Evolutionary conservation across 78 protist genomes (phyloP).

Genomic region (Polysphondylium violaceum): DNA sequence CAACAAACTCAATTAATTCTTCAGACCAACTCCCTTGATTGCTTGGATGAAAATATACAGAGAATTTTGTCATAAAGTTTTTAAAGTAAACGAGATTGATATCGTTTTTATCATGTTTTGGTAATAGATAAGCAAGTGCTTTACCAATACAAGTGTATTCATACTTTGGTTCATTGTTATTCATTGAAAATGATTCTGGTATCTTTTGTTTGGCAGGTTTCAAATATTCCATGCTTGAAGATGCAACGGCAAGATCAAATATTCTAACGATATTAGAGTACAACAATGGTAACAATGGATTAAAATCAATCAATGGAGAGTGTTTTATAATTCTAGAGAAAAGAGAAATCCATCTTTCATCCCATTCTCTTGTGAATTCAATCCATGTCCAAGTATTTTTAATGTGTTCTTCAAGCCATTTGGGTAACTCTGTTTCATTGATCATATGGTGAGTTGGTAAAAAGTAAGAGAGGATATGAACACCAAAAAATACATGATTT

Average conservation of each 20-base stretch:
- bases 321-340: constrained; percentile 17
- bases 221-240: background rate
- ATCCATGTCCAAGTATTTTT: constrained; percentile 29
- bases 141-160: constrained; percentile 27
- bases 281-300: background rate
- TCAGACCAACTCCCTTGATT: constrained; percentile 53
- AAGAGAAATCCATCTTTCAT: constrained; percentile 21
- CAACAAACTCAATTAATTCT: constrained; percentile 8
- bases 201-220: constrained; percentile 21
- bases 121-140: background rate
- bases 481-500: constrained; percentile 8
- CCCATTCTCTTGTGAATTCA: constrained; percentile 33
- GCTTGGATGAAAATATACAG: constrained; percentile 48
- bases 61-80: background rate
- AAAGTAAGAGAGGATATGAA: background rate
- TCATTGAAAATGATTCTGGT: background rate
- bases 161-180: background rate
- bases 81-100: constrained; percentile 17
- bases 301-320: constrained; percentile 5
- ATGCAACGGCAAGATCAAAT: constrained; percentile 41
- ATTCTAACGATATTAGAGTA: constrained; percentile 5
- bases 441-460: constrained; percentile 56
- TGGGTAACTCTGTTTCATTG: background rate
- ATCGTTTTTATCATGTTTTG: background rate
- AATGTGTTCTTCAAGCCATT: background rate